Percentiles rank a stretch among this genome's conserved stretches.
These are phyloP conservation scores for Mediolabrus comicus DNA, from an alignment of 108 stramenopile species.

Conservation along the genomic window DNA sequence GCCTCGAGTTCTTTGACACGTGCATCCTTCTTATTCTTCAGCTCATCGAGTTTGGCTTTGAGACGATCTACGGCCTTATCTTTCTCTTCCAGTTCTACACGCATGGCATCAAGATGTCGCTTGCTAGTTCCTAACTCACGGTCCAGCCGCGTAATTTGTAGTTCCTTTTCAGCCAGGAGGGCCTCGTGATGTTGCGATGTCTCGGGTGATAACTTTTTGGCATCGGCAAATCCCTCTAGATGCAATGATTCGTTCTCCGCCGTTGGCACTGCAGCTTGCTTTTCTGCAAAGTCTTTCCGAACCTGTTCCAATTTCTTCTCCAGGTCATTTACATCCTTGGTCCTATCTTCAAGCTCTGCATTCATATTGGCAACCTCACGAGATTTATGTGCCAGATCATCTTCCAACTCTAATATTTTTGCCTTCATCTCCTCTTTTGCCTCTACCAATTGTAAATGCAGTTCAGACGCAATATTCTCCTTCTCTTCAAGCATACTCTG, in stretches of 20 bases:
- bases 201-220: too few relatives aligned
- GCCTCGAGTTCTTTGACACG: constrained; percentile 33
- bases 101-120: constrained; percentile 20
- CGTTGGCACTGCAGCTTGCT: constrained; percentile 13
- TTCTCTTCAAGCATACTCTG: constrained; percentile 48
- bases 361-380: constrained; percentile 28
- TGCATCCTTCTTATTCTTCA: constrained; percentile 14
- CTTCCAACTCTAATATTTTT: constrained; percentile 17
- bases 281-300: constrained; percentile 14
- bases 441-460: constrained; percentile 26
- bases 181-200: background rate
- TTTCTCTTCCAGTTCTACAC: constrained; percentile 25
- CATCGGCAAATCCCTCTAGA: background rate
- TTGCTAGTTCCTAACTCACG: constrained; percentile 34
- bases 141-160: constrained; percentile 21
- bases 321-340: constrained; percentile 17
- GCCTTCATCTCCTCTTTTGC: constrained; percentile 16
- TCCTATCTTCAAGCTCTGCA: constrained; percentile 31
- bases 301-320: constrained; percentile 26
- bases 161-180: constrained; percentile 28
- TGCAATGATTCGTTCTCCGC: background rate
- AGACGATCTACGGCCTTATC: constrained; percentile 36
- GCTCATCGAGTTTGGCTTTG: constrained; percentile 19
- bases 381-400: constrained; percentile 29
- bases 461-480: constrained; percentile 16